These are phyloP conservation scores for Phytophthora parvispora DNA, from an alignment of 352 stramenopile species.

Conservation along the genomic window DNA sequence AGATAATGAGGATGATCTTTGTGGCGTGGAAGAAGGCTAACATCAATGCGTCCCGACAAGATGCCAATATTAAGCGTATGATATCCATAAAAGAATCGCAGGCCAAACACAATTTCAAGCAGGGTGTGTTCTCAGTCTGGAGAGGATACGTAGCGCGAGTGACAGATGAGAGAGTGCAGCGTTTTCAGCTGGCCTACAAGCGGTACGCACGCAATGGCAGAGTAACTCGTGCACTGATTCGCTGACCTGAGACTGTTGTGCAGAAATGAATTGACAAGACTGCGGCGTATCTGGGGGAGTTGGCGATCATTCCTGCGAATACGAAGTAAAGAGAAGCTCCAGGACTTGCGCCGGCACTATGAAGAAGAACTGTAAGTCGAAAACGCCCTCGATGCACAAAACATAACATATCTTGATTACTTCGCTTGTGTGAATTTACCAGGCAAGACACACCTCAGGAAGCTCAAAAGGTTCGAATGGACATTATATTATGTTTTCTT, in stretches of 20 bases:
- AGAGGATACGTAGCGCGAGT: conserved; percentile 59
- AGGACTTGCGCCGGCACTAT: conserved; percentile 60
- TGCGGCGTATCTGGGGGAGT: conserved; percentile 51
- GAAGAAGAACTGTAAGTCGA: conserved; percentile 65
- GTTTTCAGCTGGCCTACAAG: conserved; percentile 64
- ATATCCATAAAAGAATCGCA: conserved; percentile 81
- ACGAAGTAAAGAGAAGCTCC: conserved; percentile 59
- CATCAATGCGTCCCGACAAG: conserved; percentile 46
- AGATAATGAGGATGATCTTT: conserved; percentile 86
- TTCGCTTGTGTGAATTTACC: neutral
- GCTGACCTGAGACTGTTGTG: neutral
- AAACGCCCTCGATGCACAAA: neutral
- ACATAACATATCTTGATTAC: conserved; percentile 1
- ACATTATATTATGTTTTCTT: neutral
- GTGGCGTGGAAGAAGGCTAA: conserved; percentile 80
- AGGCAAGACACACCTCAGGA: conserved; percentile 60
- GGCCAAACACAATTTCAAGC: conserved; percentile 48
- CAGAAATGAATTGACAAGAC: conserved; percentile 61
- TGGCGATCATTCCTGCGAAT: conserved; percentile 71
- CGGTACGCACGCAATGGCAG: too few relatives aligned
- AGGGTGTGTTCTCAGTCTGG: conserved; percentile 69
- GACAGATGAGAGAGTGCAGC: conserved; percentile 69
- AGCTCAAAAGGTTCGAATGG: conserved; percentile 37
- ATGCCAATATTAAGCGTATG: conserved; percentile 65
- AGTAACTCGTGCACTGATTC: too few relatives aligned